Evolutionary conservation across 768 basidiomycete genomes (phyloP).

Genomic region (Podaxis sp.): DNA sequence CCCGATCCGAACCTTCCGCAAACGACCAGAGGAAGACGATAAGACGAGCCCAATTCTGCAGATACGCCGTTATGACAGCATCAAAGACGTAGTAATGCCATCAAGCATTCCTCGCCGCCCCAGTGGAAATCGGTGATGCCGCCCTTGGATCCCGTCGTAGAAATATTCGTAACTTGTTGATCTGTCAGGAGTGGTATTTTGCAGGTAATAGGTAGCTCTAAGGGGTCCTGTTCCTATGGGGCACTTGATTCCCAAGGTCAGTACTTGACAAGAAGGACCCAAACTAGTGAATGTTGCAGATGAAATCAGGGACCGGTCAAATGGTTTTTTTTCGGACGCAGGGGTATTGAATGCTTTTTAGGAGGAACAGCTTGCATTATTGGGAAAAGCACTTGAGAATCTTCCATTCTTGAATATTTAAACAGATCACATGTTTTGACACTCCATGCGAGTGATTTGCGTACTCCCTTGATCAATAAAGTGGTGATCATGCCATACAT

Average conservation of each 20-base stretch:
- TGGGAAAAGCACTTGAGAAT: constrained; percentile 42
- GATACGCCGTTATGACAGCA: too few species aligned
- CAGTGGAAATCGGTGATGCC: too few species aligned
- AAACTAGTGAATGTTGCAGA: constrained; percentile 57
- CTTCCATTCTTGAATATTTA: constrained; percentile 49
- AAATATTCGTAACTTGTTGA: constrained; percentile 91
- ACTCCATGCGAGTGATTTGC: background rate
- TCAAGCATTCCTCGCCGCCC: too few species aligned
- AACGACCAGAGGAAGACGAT: too few species aligned
- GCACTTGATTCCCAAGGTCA: constrained; percentile 50
- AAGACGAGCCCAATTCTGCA: too few species aligned
- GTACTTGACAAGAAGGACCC: constrained; percentile 49
- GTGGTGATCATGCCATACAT: too few species aligned
- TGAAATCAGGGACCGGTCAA: constrained; percentile 53
- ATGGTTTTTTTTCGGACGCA: constrained; percentile 61
- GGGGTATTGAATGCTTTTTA: constrained; percentile 60
- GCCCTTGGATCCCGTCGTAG: constrained; percentile 39
- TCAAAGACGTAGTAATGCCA: too few species aligned
- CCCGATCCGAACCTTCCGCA: too few species aligned
- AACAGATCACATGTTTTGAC: background rate
- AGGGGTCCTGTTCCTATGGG: constrained; percentile 87
- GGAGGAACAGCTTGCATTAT: constrained; percentile 56
- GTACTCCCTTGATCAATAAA: background rate
- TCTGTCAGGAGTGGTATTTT: constrained; percentile 83
- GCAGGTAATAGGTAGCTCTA: constrained; percentile 69